A percentile compares a stretch with the other conserved stretches of the same genome.
phyloP scores from a whole-genome alignment of 257 asterid genomes.

The Nyctanthes arbortristis region DNA sequence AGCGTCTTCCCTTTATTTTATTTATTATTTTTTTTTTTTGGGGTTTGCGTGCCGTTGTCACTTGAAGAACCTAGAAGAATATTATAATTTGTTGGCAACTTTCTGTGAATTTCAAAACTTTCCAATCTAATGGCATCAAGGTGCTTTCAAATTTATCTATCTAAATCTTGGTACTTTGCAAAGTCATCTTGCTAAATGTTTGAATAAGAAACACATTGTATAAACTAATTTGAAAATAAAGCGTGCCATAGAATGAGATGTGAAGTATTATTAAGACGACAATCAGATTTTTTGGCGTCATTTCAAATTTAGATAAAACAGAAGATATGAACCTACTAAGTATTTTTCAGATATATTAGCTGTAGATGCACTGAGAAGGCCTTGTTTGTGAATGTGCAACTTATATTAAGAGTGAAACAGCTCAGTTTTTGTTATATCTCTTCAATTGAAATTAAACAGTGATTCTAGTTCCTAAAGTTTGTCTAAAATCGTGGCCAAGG shows the following conservation, averaged over 20 bases:
- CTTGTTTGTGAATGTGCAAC: neutral
- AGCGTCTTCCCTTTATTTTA: neutral
- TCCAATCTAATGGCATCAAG: neutral
- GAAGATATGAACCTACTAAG: neutral
- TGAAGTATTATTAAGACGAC: no score
- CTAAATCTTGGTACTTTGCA: no score
- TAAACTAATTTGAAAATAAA: no score
- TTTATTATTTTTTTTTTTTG: no score
- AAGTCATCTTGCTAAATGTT: neutral
- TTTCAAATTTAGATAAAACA: neutral
- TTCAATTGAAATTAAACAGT: neutral
- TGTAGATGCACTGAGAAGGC: neutral
- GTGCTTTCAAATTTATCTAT: neutral
- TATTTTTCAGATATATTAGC: neutral
- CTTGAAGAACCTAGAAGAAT: neutral
- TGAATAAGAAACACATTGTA: neutral
- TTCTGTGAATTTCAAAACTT: neutral
- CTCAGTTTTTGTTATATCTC: neutral
- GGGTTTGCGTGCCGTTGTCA: neutral
- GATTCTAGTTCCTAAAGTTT: neutral
- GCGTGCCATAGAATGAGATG: no score
- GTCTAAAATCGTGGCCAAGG: no score
- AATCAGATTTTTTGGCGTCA: no score
- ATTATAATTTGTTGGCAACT: neutral
- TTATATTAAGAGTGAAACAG: neutral